Base-by-base conservation (phyloP, 2,329 filamentous ascomycete genomes). In the Huntiella moniliformis region DNA sequence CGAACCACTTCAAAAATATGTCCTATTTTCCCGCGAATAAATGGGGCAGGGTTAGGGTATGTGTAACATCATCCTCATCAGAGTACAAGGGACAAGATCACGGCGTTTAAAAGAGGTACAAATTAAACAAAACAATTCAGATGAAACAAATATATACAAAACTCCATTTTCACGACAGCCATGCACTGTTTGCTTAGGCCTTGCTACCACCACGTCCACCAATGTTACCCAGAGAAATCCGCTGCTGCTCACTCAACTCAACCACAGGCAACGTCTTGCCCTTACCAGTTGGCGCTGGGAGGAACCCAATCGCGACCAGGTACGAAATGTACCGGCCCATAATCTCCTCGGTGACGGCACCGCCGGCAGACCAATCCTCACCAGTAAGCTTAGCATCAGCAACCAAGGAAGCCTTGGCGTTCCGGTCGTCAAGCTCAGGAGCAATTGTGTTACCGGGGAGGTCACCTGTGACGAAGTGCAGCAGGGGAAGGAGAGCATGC, bases 401-500 rank as follows among this genome's bases (percentile, higher is more conserved):
- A 50, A 65, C 66, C 17, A 84, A 62, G 1, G 73, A 70, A 2
- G 63, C 61, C 3, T 67, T 64, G 1, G 79, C 71, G 54, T 83
- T 81, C 33, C 39, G 38, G 18, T 58, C 79, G 51, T 80, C 74
- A n/a, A 85, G 66, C 55, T 81, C 77, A 0, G 79, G 79, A 0
- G 79, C 78, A 48, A 73, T 74, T 32, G 78, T 82, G 52, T 74
- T 74, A 22, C 67, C 67, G 0, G 79, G 80, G 4, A 85, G 65
- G 56, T 84, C 73, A 2, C 70, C 71, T 0, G 73, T 76, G 11
- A 78, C 77, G 60, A 85, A 80, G 58, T 85, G 79, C 56, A 77
- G 82, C 3, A 85, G 71, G 1, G 79, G 79, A 60, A 81, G 55
- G 8, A 60, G 54, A 3, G 57, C 56, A 43, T 52, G 48, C 54